Evolutionary conservation across 345 rosid species (phyloP), one percentile per base, ranked within the genome.

Genomic region (Pseudoturritis turrita): DNA sequence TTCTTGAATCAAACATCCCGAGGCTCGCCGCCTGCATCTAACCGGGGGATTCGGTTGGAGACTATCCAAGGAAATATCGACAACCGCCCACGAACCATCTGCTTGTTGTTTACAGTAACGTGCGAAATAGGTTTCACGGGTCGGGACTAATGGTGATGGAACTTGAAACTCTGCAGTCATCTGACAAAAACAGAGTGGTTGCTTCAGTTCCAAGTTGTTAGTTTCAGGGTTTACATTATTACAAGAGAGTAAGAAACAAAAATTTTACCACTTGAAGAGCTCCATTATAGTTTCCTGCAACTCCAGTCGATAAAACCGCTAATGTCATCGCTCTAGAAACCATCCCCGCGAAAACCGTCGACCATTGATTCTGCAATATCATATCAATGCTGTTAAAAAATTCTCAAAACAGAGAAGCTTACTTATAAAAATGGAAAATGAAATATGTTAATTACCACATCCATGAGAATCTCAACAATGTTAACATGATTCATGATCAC

Each of bases 151-250:
- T 1, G 99, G 98, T 5, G 98, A 78, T 6, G 96, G 96, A 4
- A 95, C 84, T 77, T 91, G 99, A 70, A 88, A 84, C 82, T 95
- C 96, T n/a, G 98, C 89, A 22, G 84, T 86, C 96, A 91, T 91
- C 99, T 91, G 76, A 40, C 22, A 36, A 64, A n/a, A 45, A 62
- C 65, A 76, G 44, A 31, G 47, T 8, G 9, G 29, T 65, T 55
- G 33, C 15, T 58, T 49, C 39, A 56, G 59, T 37, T 1, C 35
- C 52, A 65, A 56, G 66, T 31, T 12, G 1, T 10, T 18, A 21
- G 1, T 45, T 22, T 36, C 0, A 28, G 7, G 4, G 10, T 12
- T 60, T 5, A n/a, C 37, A 4, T 1, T 33, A 3, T 25, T 49
- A 44, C 50, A 31, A 12, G 33, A 22, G 37, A 33, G 10, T 33